Percentiles rank a stretch among this genome's conserved stretches.
These are phyloP conservation scores for Botryococcus braunii DNA, from an alignment of 163 green algal genomes.

Conservation along the genomic window DNA sequence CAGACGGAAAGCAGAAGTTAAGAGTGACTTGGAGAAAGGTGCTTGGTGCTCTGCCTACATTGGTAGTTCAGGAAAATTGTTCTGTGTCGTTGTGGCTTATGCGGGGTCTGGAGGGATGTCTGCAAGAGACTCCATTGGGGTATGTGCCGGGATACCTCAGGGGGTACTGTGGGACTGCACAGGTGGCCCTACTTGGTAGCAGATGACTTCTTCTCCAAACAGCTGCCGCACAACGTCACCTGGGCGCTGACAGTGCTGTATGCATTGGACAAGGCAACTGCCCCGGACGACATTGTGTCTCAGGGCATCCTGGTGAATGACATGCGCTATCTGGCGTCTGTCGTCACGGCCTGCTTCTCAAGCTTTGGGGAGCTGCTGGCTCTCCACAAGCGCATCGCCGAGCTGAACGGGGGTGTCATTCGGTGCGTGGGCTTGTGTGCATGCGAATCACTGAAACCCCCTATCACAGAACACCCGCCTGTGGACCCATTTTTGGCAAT, in stretches of 20 bases:
- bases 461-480: neutral
- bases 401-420: slow-evolving; percentile 49
- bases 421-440: slow-evolving; percentile 8
- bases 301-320: slow-evolving; percentile 60
- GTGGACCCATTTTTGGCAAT: neutral
- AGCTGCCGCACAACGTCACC: slow-evolving; percentile 74
- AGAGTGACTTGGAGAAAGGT: no score
- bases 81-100: no score
- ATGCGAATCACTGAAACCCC: neutral
- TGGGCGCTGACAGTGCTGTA: slow-evolving; percentile 71
- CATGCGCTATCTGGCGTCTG: slow-evolving; percentile 67
- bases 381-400: slow-evolving; percentile 51
- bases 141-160: no score
- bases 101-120: no score
- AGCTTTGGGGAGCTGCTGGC: slow-evolving; percentile 68
- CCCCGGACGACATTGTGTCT: slow-evolving; percentile 26
- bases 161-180: neutral
- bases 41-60: no score
- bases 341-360: slow-evolving; percentile 65
- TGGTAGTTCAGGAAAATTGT: no score
- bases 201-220: slow-evolving; percentile 76
- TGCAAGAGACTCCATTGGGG: no score
- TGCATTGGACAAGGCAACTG: slow-evolving; percentile 35
- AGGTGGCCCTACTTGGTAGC: slow-evolving; percentile 57
- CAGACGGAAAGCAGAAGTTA: no score